Percentiles rank a stretch among this genome's conserved stretches.
Conservation (phyloP, 2,329 filamentous ascomycete species). For the Trichoderma atrobrunneum region DNA sequence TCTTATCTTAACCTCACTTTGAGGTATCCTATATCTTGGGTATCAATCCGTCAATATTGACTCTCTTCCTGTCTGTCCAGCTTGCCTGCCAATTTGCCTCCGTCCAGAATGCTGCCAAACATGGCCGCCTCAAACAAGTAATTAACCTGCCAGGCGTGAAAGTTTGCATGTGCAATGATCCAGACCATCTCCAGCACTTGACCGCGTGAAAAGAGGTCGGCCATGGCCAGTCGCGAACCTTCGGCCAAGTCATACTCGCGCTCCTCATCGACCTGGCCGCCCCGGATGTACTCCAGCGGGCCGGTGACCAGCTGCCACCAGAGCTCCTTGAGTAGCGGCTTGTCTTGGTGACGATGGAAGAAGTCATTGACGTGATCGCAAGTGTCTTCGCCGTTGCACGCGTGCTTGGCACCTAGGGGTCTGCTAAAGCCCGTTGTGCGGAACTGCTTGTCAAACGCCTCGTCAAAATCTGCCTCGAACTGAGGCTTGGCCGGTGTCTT, state of each 20-base stretch:
- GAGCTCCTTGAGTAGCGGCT: constrained; percentile 20
- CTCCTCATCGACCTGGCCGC: constrained; percentile 21
- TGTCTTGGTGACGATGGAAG: constrained; percentile 8
- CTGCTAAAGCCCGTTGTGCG: constrained; percentile 30
- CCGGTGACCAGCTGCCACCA: constrained; percentile 22
- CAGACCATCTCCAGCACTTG: constrained; percentile 23
- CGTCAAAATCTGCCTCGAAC: constrained; percentile 31
- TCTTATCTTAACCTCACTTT: not conserved
- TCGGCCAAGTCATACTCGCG: constrained; percentile 21
- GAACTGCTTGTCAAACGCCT: constrained; percentile 30
- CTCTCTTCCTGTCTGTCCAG: constrained; percentile 25
- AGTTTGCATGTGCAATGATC: constrained; percentile 25
- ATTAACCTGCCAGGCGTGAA: constrained; percentile 33
- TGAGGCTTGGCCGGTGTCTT: constrained; percentile 27
- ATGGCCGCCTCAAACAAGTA: constrained; percentile 33
- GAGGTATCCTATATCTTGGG: not conserved
- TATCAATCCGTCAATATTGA: not conserved
- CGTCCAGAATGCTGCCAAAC: constrained; percentile 34
- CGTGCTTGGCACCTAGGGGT: constrained; percentile 19
- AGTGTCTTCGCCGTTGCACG: constrained; percentile 24
- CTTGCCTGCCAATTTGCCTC: constrained; percentile 30
- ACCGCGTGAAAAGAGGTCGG: constrained; percentile 25
- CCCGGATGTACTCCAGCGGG: constrained; percentile 23
- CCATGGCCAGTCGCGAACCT: constrained; percentile 22
- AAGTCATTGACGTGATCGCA: constrained; percentile 23